Evolutionary conservation across 23 red algal species (phyloP).

Genomic region (Gracilaria gracilis): DNA sequence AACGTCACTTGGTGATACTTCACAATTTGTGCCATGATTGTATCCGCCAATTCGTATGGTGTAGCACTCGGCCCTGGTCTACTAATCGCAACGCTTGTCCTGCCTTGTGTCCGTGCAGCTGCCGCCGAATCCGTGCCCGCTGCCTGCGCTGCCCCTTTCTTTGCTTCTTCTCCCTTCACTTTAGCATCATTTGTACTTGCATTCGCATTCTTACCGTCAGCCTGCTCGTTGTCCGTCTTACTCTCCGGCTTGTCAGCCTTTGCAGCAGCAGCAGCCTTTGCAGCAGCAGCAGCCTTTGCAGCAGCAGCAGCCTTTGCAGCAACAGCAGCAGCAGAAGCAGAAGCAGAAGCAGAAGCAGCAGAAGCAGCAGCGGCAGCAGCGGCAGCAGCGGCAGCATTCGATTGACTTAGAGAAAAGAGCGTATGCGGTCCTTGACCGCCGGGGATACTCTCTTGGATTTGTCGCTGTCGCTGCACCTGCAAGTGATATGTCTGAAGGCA

Average conservation of each 20-base stretch:
- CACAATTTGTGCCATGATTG: conserved; percentile 83
- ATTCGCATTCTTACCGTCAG: neutral
- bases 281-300: too few species aligned
- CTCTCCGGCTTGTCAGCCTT: neutral
- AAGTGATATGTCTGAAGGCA: neutral
- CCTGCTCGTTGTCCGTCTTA: neutral
- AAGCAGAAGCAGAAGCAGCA: too few species aligned
- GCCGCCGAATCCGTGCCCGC: neutral
- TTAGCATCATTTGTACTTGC: neutral
- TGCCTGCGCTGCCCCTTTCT: neutral
- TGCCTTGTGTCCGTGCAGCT: neutral
- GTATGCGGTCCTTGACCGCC: neutral
- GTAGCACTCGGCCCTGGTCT: neutral
- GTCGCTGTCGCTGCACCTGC: conserved; percentile 30
- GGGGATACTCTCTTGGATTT: conserved; percentile 27
- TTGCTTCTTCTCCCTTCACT: neutral
- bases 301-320: too few species aligned
- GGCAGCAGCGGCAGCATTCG: neutral
- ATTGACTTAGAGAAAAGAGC: neutral
- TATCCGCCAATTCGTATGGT: conserved; percentile 82
- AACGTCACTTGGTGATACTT: conserved; percentile 71
- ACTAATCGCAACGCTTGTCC: neutral
- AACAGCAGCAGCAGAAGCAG: too few species aligned
- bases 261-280: neutral
- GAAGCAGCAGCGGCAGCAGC: too few species aligned